Conservation (phyloP, 139 green algal species). For the Yamagishiella unicocca region DNA sequence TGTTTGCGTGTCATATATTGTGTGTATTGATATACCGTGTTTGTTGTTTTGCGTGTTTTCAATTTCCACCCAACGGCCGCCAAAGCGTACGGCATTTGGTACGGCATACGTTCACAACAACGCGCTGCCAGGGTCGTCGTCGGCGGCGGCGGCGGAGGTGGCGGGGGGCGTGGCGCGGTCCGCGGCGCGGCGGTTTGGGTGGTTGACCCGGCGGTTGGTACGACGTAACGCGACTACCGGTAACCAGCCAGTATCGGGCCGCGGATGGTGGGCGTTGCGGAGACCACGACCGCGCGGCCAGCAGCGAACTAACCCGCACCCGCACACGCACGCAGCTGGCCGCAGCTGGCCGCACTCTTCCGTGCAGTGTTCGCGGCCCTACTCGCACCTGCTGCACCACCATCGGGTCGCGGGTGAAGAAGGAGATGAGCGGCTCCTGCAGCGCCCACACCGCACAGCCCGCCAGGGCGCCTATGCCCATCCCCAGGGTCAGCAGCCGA, state of each 20-base stretch:
- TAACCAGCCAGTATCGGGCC: too few relatives aligned
- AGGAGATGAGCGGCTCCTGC: slow-evolving; percentile 43
- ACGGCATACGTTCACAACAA: too few relatives aligned
- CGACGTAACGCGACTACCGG: too few relatives aligned
- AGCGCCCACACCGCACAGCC: slow-evolving; percentile 47
- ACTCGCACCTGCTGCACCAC: slow-evolving; percentile 51
- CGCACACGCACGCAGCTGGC: background rate
- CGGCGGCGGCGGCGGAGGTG: too few relatives aligned
- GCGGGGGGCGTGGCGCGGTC: too few relatives aligned
- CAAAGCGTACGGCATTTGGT: too few relatives aligned
- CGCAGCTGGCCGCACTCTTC: background rate
- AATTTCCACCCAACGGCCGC: too few relatives aligned
- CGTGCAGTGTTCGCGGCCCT: background rate
- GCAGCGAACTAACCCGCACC: background rate
- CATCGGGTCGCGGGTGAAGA: slow-evolving; percentile 62
- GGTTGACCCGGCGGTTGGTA: too few relatives aligned
- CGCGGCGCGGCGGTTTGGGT: too few relatives aligned
- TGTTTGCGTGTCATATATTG: background rate
- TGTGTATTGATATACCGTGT: background rate
- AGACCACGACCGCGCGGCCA: background rate
- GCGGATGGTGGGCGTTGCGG: background rate
- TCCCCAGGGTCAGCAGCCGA: slow-evolving; percentile 54
- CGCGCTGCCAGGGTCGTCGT: too few relatives aligned
- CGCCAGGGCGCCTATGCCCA: slow-evolving; percentile 17
- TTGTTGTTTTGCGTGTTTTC: background rate